These are phyloP conservation scores for Entophlyctis luteolus DNA, from an alignment of 192 early-diverging fungal genomes.

Conservation along the genomic window DNA sequence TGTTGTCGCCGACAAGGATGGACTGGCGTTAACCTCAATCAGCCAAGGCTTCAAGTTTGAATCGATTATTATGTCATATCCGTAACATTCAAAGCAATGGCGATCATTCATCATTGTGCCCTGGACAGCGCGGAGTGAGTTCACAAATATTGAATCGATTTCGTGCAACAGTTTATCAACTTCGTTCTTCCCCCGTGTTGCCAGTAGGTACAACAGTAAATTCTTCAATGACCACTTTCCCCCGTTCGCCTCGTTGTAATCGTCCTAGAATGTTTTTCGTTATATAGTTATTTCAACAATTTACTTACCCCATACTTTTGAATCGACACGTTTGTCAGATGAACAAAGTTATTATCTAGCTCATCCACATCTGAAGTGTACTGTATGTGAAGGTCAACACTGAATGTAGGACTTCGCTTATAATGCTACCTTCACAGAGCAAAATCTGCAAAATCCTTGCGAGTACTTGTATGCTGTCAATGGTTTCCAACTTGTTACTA, in stretches of 20 bases:
- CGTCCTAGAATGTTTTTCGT: conserved; percentile 32
- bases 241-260: conserved; percentile 58
- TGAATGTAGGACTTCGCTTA: background rate
- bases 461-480: conserved; percentile 53
- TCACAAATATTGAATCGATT: conserved; percentile 54
- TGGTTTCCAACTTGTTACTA: conserved; percentile 57
- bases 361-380: conserved; percentile 50
- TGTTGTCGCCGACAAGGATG: conserved; percentile 52
- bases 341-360: conserved; percentile 58
- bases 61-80: conserved; percentile 59
- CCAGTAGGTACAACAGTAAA: conserved; percentile 43
- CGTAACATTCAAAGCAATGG: conserved; percentile 62
- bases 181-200: conserved; percentile 40
- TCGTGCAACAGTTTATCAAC: conserved; percentile 43
- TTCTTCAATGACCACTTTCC: conserved; percentile 55
- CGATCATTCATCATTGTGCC: conserved; percentile 49
- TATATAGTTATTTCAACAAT: background rate
- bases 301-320: conserved; percentile 53
- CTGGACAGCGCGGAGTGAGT: conserved; percentile 52
- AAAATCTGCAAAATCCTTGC: conserved; percentile 53
- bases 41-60: conserved; percentile 52
- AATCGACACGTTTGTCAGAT: conserved; percentile 58
- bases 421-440: conserved; percentile 20
- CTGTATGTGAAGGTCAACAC: conserved; percentile 28
- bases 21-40: conserved; percentile 59